Evolutionary conservation across 768 basidiomycete genomes (phyloP), one percentile per base, ranked within the genome.

Genomic region (Phylloporus rhodoxanthus): DNA sequence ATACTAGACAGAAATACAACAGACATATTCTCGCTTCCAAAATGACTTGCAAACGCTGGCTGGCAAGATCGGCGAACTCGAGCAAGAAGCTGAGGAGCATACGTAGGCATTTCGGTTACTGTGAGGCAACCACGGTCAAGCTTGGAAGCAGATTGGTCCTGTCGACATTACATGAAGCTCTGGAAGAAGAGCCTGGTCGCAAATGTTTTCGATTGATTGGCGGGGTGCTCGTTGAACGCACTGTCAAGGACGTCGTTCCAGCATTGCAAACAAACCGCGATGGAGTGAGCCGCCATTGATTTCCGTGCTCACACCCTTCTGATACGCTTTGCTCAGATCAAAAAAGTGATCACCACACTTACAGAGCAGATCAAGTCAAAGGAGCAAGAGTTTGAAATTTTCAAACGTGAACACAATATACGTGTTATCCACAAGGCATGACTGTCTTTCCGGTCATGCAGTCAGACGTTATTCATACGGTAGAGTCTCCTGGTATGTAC

Each of bases 141-240:
- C 41, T 48, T 41, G 30, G 14, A 19, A 36, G 47, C 55, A 97
- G 94, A 36, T 75, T 99, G 14, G 96, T 99, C 8, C 76, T 98
- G 33, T 77, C 79, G 4, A 97, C 96, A 2, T 70, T 99, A 30
- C 79, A 85, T 56, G 92, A 97, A 55, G 83, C 84, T 9, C 71
- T 91, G 33, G 75, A 73, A n/a, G 79, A 82, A 51, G 88, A 94
- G 51, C 93, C 95, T 15, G 78, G 84, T 68, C 84, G 96, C 50
- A 93, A 91, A 72, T 98, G 96, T 70, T 99, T 97, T 72, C 84
- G 95, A 46, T 76, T 98, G 57, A 87, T 99, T 55, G 96, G 96
- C 5, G 95, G 95, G 25, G 85, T 96, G 6, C 78, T 99, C 14
- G 95, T 98, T 25, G 93, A 98, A 66, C 79, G 94, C 41, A 97